Evolutionary conservation across 805 yeast genomes (phyloP).

Genomic region (Wickerhamomyces bovis): DNA sequence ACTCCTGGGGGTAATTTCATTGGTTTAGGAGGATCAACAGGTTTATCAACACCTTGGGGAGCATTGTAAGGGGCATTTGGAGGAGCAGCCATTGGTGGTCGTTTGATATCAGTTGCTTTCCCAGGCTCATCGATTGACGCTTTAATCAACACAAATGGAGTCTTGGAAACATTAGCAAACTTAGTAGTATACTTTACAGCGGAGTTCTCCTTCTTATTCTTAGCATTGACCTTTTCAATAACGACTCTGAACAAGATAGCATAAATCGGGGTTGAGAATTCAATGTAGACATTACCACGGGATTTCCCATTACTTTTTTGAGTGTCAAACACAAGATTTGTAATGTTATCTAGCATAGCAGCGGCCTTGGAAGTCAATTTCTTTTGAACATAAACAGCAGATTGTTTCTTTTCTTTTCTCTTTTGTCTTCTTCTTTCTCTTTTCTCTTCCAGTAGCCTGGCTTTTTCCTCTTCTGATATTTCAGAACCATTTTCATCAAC

Average conservation of each 20-base stretch:
- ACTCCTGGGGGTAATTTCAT: slow-evolving; percentile 3
- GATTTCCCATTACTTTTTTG: slow-evolving; percentile 16
- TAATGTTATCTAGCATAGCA: slow-evolving; percentile 6
- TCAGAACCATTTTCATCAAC: background rate
- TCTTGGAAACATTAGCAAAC: slow-evolving; percentile 12
- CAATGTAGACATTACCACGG: slow-evolving; percentile 14
- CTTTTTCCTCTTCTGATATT: slow-evolving; percentile 1
- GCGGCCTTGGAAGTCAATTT: slow-evolving; percentile 4
- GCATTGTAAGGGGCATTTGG: background rate
- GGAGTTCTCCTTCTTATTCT: slow-evolving; percentile 4
- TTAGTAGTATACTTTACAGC: slow-evolving; percentile 9
- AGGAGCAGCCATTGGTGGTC: background rate
- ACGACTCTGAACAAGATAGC: slow-evolving; percentile 14
- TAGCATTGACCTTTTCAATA: slow-evolving; percentile 10
- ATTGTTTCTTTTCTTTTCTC: background rate
- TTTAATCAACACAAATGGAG: slow-evolving; percentile 10
- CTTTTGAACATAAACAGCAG: slow-evolving; percentile 4
- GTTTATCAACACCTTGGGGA: background rate
- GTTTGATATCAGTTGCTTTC: background rate
- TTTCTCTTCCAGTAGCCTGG: background rate
- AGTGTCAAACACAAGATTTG: slow-evolving; percentile 7
- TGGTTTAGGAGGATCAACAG: background rate
- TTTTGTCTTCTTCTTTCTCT: slow-evolving; percentile 1
- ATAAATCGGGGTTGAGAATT: slow-evolving; percentile 7
- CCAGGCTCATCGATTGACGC: background rate